phyloP scores from a whole-genome alignment of 768 basidiomycete species.

The Tricholoma flavovirens region DNA sequence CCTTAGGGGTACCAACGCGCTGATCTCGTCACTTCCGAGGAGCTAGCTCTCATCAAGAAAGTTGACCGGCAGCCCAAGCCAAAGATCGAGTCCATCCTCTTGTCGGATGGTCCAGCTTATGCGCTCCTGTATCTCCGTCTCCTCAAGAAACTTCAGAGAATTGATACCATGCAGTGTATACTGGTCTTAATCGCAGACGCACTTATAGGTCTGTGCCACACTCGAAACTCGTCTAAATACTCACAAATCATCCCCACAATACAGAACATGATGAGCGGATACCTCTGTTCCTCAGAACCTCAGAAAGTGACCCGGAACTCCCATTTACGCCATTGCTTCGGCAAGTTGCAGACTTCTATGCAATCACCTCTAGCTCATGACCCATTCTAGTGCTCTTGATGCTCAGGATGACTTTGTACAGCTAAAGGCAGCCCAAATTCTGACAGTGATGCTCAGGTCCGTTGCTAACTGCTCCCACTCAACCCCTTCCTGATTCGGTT shows the following conservation, averaged over 20 bases:
- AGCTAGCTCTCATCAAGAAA: slow-evolving; percentile 82
- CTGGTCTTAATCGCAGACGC: slow-evolving; percentile 88
- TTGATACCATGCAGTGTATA: slow-evolving; percentile 84
- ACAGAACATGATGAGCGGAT: slow-evolving; percentile 87
- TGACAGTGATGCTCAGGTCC: slow-evolving; percentile 80
- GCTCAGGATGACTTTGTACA: slow-evolving; percentile 94
- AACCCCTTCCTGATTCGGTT: background rate
- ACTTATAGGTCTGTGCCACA: slow-evolving; percentile 52
- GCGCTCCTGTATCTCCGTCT: slow-evolving; percentile 86
- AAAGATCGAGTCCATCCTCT: slow-evolving; percentile 68
- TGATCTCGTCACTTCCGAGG: slow-evolving; percentile 81
- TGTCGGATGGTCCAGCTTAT: slow-evolving; percentile 80
- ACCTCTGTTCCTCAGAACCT: slow-evolving; percentile 60
- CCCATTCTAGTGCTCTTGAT: slow-evolving; percentile 57
- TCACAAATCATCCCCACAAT: background rate
- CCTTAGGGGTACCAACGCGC: slow-evolving; percentile 91
- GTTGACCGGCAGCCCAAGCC: slow-evolving; percentile 77
- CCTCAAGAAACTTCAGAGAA: slow-evolving; percentile 75
- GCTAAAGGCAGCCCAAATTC: slow-evolving; percentile 80
- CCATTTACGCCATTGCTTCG: slow-evolving; percentile 77
- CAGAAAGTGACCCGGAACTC: slow-evolving; percentile 66
- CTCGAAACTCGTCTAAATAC: background rate
- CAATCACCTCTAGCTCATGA: slow-evolving; percentile 8
- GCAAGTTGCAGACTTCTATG: slow-evolving; percentile 30
- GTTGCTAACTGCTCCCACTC: slow-evolving; percentile 13